These are phyloP conservation scores for Globisporangium rhizosaccharum DNA, from an alignment of 352 stramenopile species.

Conservation along the genomic window DNA sequence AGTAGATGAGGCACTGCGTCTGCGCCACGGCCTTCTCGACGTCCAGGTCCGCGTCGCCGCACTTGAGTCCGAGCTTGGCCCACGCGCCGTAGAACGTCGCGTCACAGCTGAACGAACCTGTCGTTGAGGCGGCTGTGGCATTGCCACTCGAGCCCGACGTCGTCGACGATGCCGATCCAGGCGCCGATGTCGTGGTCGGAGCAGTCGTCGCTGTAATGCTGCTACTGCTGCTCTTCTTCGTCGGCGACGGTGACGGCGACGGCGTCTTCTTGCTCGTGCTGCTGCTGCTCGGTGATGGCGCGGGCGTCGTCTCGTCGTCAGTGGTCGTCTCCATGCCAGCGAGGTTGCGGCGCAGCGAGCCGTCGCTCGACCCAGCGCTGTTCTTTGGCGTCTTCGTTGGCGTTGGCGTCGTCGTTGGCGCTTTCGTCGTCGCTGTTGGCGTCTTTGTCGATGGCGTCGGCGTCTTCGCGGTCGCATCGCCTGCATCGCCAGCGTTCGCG, in stretches of 20 bases:
- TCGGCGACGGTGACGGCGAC: conserved; percentile 4
- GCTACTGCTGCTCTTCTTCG: conserved; percentile 8
- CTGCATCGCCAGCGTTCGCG: conserved; percentile 5
- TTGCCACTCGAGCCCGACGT: conserved; percentile 9
- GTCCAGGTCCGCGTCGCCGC: conserved; percentile 42
- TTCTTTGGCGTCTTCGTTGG: conserved; percentile 4
- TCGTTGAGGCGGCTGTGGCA: conserved; percentile 6
- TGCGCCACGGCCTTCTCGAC: conserved; percentile 35
- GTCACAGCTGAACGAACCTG: conserved; percentile 66
- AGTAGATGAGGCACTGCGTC: conserved; percentile 78
- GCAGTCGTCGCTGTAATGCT: neutral
- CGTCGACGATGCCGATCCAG: conserved; percentile 3
- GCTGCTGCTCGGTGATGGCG: conserved; percentile 9
- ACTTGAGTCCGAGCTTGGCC: conserved; percentile 60
- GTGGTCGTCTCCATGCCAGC: conserved; percentile 4
- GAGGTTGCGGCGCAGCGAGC: conserved; percentile 3
- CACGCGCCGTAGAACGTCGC: conserved; percentile 76
- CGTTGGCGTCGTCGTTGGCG: conserved; percentile 14
- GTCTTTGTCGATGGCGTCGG: conserved; percentile 21
- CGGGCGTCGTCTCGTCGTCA: neutral
- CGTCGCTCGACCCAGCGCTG: conserved; percentile 4
- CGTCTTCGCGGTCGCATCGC: conserved; percentile 14
- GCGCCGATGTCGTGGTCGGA: neutral
- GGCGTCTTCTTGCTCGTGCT: conserved; percentile 24
- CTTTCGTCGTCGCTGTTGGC: conserved; percentile 19